A percentile compares a stretch with the other conserved stretches of the same genome.
These are phyloP conservation scores for Mycena sp. DNA, from an alignment of 1,284 basidiomycete genomes.

Conservation along the genomic window DNA sequence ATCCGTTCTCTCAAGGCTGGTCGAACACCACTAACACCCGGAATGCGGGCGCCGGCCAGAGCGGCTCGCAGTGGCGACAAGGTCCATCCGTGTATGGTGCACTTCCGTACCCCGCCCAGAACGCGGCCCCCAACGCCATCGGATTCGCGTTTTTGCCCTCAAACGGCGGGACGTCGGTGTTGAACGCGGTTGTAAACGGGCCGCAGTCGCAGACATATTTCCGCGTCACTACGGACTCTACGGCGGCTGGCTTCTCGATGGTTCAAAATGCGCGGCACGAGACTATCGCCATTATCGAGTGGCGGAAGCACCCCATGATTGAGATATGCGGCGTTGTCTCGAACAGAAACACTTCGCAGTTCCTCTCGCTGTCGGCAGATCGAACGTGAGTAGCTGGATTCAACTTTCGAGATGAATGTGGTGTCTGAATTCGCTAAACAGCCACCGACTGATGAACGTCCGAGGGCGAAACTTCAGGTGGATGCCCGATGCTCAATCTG, in stretches of 20 bases:
- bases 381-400: slow-evolving; percentile 31
- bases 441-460: slow-evolving; percentile 36
- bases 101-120: slow-evolving; percentile 12
- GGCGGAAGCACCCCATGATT: slow-evolving; percentile 33
- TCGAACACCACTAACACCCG: background rate
- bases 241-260: slow-evolving; percentile 34
- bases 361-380: slow-evolving; percentile 36
- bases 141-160: slow-evolving; percentile 30
- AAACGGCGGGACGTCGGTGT: slow-evolving; percentile 24
- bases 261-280: slow-evolving; percentile 34
- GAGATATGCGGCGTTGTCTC: slow-evolving; percentile 24
- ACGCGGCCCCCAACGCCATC: slow-evolving; percentile 10
- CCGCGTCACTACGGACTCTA: slow-evolving; percentile 37
- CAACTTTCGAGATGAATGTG: background rate
- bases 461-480: slow-evolving; percentile 24
- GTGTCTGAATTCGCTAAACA: slow-evolving; percentile 19
- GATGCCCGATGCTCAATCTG: slow-evolving; percentile 25
- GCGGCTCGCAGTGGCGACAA: background rate
- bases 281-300: slow-evolving; percentile 37
- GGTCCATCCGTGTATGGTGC: slow-evolving; percentile 29
- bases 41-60: background rate
- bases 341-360: slow-evolving; percentile 26
- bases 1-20: slow-evolving; percentile 33
- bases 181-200: slow-evolving; percentile 35
- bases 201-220: slow-evolving; percentile 35